Base-by-base conservation (phyloP, 352 stramenopile genomes). In the Bremia lactucae region DNA sequence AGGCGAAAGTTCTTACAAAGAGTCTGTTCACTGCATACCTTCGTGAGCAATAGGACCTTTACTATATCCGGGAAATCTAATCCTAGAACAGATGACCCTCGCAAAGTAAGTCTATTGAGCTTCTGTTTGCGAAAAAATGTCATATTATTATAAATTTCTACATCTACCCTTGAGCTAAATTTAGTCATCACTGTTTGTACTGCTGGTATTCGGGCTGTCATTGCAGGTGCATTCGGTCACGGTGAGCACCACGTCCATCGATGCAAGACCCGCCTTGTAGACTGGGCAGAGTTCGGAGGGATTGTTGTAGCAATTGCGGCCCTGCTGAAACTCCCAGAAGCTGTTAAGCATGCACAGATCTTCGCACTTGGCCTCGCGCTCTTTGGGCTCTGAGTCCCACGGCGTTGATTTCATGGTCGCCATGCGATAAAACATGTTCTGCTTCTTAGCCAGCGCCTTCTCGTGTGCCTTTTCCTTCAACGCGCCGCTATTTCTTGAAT, bases 371-470 rank as follows among this genome's bases (percentile, higher is more conserved):
- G 52, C 49, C 7, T 41, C 44, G 46, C 73, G 72, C 34, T 68
- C 55, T 4, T 41, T 31, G 2, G 47, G 52, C n/a, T 83, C 41
- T 3, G 49, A n/a, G 37, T 87, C 73, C 71, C 71, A 87, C 21
- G 71, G 73, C 42, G 73, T 83, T 26, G 62, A 70, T 52, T 83
- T 87, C 61, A 81, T 71, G 43, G 59, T 22, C 3, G 52, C 43
- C 24, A 71, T 67, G 35, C 57, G 46, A 43, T 67, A 58, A 41
- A 62, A 65, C 56, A 71, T 64, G 25, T 71, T 50, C 46, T 60
- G 55, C 38, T 65, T 65, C 24, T 56, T 55, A 19, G 52, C 48
- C 37, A 70, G 45, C 45, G 25, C 31, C 14, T 59, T 23, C 25
- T 58, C 38, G 47, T 55, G n/a, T n/a, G n/a, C n/a, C n/a, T n/a